phyloP scores from a whole-genome alignment of 208 protist species.

The Wallacemonas sp. region DNA sequence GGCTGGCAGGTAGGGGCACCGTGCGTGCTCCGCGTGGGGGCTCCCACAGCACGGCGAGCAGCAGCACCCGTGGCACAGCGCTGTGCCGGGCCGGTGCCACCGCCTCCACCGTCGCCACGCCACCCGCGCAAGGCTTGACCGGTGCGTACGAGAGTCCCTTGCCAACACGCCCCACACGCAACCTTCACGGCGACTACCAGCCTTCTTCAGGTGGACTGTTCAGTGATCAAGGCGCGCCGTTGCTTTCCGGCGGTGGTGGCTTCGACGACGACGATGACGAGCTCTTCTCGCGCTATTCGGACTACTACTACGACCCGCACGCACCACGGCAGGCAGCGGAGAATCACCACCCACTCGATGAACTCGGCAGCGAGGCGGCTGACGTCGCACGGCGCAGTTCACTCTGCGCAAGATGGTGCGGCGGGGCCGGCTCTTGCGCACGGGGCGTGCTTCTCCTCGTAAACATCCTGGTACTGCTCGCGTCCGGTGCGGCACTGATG shows the following conservation, averaged over 20 bases:
- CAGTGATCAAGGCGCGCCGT: background rate
- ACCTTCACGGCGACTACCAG: background rate
- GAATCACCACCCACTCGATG: too few species aligned
- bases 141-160: background rate
- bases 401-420: background rate
- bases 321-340: background rate
- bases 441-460: constrained; percentile 16
- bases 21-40: too few species aligned
- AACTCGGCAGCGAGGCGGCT: too few species aligned
- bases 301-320: background rate
- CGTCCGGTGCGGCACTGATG: constrained; percentile 12
- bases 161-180: background rate
- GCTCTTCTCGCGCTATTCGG: constrained; percentile 7
- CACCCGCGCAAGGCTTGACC: background rate
- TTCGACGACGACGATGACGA: constrained; percentile 4
- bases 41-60: background rate
- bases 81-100: background rate
- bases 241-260: background rate
- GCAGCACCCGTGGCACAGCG: background rate
- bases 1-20: background rate
- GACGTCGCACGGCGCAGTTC: too few species aligned
- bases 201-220: background rate
- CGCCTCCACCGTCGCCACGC: background rate
- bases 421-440: constrained; percentile 2
- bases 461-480: constrained; percentile 17